Evolutionary conservation across 176 grass and related monocot genomes (phyloP).

Genomic region (Ampelocalamus luodianensis): DNA sequence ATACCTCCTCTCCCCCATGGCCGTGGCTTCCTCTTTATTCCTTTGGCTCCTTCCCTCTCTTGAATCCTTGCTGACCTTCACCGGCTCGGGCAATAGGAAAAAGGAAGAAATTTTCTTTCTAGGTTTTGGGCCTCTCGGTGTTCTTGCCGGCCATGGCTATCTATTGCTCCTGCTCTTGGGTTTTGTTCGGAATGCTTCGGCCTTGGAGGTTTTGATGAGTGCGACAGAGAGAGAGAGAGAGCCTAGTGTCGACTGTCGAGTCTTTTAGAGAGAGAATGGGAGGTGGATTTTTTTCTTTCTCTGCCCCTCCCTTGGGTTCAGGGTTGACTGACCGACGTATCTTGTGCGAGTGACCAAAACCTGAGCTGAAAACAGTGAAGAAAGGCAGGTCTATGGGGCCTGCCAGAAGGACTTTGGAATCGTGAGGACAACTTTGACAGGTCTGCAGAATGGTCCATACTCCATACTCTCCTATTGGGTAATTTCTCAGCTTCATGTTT

Average conservation of each 20-base stretch:
- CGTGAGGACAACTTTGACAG: conserved; percentile 6
- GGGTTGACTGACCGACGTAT: conserved; percentile 55
- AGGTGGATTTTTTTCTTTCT: background rate
- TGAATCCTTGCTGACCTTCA: background rate
- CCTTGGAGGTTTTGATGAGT: conserved; percentile 15
- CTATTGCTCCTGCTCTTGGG: background rate
- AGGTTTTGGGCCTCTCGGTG: conserved; percentile 3
- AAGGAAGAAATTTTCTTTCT: conserved; percentile 13
- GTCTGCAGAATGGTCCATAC: background rate
- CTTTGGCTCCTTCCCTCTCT: background rate
- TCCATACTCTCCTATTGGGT: background rate
- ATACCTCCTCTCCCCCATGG: conserved; percentile 30
- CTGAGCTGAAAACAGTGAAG: conserved; percentile 19
- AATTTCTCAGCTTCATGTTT: background rate
- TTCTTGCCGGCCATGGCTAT: conserved; percentile 31
- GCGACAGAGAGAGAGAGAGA: background rate
- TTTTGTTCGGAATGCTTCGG: conserved; percentile 11
- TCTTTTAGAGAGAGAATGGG: background rate
- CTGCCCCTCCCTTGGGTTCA: conserved; percentile 8
- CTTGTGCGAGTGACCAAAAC: conserved; percentile 13
- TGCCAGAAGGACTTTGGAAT: background rate
- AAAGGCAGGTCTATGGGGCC: background rate
- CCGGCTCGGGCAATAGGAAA: background rate
- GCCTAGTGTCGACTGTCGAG: too few species aligned
- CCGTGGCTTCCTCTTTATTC: background rate